Evolutionary conservation across 495 filamentous ascomycete genomes (phyloP), one percentile per base, ranked within the genome.

Genomic region (Astrothelium macrocarpum): DNA sequence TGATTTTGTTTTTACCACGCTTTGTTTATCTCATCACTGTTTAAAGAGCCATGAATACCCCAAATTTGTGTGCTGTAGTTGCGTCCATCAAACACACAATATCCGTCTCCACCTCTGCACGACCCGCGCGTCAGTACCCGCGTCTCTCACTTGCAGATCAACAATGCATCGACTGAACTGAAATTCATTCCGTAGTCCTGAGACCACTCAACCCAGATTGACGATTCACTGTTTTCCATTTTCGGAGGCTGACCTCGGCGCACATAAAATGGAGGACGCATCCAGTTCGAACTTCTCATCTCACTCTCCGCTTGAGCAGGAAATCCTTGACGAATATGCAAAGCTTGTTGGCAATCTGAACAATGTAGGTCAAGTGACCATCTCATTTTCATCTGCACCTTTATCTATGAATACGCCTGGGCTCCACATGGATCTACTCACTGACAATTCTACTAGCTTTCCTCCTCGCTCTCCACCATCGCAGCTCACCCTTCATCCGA

Each of bases 321-420:
- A 97, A 73, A 86, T 98, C 1, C 80, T 98, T 0, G 90, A 96
- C 43, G 94, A 97, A 75, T 98, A 98, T 70, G 80, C 91, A 62
- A 84, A 88, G 25, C 76, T 98, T 28, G 82, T 93, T 1, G 85
- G 87, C 68, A 97, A 97, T 71, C 87, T 97, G 78, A 95, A 97
- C 71, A 88, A 86, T 79, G 94, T 93, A 74, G 43, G 65, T 62
- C 58, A 45, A 3, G 14, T 23, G 12, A n/a, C 20, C 9, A 18
- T 63, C 32, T 29, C 9, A 26, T 29, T 56, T 28, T 25, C 1
- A 32, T 59, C 10, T 26, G 10, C 62, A 32, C 2, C 23, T 7
- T 4, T 23, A 9, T 23, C 46, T 32, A 3, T 62, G 29, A 2
- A 4, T 14, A n/a, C 5, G 16, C 32, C 36, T 62, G 29, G 16